phyloP scores from a whole-genome alignment of 192 early-diverging fungal species.

The Chytriomyces sp. region DNA sequence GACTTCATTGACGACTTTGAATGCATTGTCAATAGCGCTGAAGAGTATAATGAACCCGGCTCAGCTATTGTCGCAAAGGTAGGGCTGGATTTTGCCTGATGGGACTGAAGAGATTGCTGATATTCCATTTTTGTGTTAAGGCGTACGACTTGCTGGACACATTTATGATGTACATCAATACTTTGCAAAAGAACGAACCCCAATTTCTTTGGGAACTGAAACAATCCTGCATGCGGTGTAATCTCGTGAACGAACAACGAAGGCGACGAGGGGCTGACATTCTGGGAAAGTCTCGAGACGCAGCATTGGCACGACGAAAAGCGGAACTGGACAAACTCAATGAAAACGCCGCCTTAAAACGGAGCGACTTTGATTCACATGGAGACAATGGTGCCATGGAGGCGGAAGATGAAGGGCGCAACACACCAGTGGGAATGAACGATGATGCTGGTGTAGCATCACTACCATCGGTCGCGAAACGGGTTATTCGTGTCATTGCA shows the following conservation, averaged over 20 bases:
- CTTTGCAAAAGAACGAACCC: slow-evolving; percentile 19
- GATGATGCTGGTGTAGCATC: no score
- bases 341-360: no score
- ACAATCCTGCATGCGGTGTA: slow-evolving; percentile 20
- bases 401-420: no score
- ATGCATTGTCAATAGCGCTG: slow-evolving; percentile 40
- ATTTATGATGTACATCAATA: slow-evolving; percentile 29
- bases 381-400: no score
- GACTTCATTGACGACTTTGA: slow-evolving; percentile 54
- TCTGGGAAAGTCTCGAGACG: background rate
- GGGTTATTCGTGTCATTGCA: no score
- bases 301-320: background rate
- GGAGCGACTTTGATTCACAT: no score
- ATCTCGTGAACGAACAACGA: slow-evolving; percentile 21
- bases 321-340: background rate
- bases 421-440: no score
- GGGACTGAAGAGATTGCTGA: background rate
- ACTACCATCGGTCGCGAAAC: no score
- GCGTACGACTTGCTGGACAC: slow-evolving; percentile 29
- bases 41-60: slow-evolving; percentile 28
- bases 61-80: slow-evolving; percentile 34
- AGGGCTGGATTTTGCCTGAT: background rate
- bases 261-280: background rate
- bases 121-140: background rate
- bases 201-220: slow-evolving; percentile 33